Evolutionary conservation across 768 basidiomycete species (phyloP).

Genomic region (Serendipita vermifera): DNA sequence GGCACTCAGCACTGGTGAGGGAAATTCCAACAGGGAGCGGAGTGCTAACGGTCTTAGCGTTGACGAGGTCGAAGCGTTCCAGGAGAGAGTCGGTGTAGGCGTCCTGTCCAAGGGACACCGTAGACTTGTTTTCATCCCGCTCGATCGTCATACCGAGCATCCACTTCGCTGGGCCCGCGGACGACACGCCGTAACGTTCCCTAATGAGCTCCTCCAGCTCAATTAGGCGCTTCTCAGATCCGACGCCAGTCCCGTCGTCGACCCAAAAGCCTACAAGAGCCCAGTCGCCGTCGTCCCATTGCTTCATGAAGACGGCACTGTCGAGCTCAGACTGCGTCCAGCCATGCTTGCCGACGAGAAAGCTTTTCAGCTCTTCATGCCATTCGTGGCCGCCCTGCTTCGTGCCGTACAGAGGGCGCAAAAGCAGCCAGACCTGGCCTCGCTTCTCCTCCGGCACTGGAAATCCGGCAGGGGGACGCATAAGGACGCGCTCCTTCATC

Average conservation of each 20-base stretch:
- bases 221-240: not conserved
- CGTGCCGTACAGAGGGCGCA: not conserved
- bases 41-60: not conserved
- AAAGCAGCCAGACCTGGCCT: not conserved
- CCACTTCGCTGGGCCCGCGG: not conserved
- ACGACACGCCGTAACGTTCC: not conserved
- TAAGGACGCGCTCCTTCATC: not conserved
- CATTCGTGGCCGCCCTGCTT: not conserved
- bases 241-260: not conserved
- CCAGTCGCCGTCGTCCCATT: not conserved
- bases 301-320: conserved; percentile 3
- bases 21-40: not conserved
- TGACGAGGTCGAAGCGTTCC: not conserved
- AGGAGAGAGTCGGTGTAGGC: not conserved
- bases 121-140: not conserved
- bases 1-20: not conserved
- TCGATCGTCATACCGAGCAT: not conserved
- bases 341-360: not conserved
- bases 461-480: not conserved
- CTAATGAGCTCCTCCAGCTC: not conserved
- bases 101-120: not conserved
- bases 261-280: not conserved
- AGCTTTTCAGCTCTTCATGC: not conserved
- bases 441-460: not conserved
- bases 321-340: not conserved